Evolutionary conservation across 2,329 filamentous ascomycete species (phyloP).

Genomic region (Aspergillus glaucus): DNA sequence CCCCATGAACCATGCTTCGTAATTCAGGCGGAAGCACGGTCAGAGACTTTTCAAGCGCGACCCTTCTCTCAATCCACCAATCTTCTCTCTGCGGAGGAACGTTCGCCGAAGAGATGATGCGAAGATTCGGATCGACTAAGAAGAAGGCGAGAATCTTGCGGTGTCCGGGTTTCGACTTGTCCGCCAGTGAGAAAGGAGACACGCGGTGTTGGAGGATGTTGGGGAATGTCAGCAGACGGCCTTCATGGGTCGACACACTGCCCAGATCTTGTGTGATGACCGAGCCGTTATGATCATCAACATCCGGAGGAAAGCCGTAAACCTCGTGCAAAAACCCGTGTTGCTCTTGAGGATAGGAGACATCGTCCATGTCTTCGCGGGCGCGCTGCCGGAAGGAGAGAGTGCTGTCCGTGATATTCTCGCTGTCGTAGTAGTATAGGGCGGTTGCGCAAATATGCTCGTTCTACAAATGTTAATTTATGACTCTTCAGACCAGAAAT

Average conservation of each 20-base stretch:
- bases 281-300: constrained; percentile 14
- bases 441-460: constrained; percentile 59
- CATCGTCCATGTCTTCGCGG: constrained; percentile 24
- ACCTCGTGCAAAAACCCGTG: constrained; percentile 9
- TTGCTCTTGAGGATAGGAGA: constrained; percentile 4
- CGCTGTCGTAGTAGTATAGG: constrained; percentile 58
- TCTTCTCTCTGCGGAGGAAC: constrained; percentile 15
- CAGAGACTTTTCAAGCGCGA: no score
- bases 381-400: constrained; percentile 46
- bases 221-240: constrained; percentile 16
- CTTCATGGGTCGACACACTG: constrained; percentile 9
- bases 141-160: constrained; percentile 22
- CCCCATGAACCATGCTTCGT: constrained; percentile 17
- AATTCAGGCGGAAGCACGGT: constrained; percentile 11
- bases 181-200: constrained; percentile 13
- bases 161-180: constrained; percentile 16
- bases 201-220: constrained; percentile 27
- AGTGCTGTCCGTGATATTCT: constrained; percentile 53
- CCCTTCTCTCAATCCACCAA: neutral
- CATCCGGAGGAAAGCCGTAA: constrained; percentile 5
- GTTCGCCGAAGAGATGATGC: constrained; percentile 21
- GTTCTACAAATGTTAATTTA: constrained; percentile 34
- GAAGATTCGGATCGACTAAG: constrained; percentile 18
- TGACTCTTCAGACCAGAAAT: neutral
- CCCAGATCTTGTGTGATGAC: constrained; percentile 11